Evolutionary conservation across 345 rosid genomes (phyloP), one percentile per base, ranked within the genome.

Genomic region (Viola odorata): DNA sequence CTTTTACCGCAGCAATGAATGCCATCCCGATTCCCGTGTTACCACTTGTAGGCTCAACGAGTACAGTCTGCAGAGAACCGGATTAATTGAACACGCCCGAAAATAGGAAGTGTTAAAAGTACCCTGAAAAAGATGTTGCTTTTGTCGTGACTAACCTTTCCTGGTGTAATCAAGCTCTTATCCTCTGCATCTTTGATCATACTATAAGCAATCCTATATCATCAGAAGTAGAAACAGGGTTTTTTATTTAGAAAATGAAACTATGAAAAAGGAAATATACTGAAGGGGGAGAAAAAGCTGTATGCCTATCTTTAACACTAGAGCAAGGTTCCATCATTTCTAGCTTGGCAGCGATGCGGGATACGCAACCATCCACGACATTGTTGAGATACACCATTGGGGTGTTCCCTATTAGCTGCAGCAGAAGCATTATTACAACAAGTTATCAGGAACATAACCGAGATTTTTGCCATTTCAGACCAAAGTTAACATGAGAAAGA

Each of bases 381-480:
- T 82, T 87, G 73, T 92, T 89, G 75, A 92, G 83, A 72, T 87
- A 92, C 32, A 92, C 96, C 96, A 92, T 85, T 8, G 96, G 98
- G 40, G 98, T 89, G 60, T 84, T 92, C 53, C 98, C 98, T 65
- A 89, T 89, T 40, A 92, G 85, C 96, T 89, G 82, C 39, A 66
- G 41, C 60, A 45, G 12, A 45, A 5, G 12, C 50, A 8, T 4
- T 10, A 8, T 3, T 8, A 45, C 8, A 8, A 8, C 3, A 45
- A 45, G 3, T 8, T 17, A 53, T 15, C 10, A 36, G 41, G 36
- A 17, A 53, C 38, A 53, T 11, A n/a, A n/a, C n/a, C n/a, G n/a
- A n/a, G n/a, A n/a, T n/a, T n/a, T n/a, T n/a, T n/a, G n/a, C n/a
- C n/a, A n/a, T n/a, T n/a, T n/a, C n/a, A n/a, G n/a, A n/a, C n/a